Conservation (phyloP, 2,329 filamentous ascomycete genomes). For the Aspergillus sp. region DNA sequence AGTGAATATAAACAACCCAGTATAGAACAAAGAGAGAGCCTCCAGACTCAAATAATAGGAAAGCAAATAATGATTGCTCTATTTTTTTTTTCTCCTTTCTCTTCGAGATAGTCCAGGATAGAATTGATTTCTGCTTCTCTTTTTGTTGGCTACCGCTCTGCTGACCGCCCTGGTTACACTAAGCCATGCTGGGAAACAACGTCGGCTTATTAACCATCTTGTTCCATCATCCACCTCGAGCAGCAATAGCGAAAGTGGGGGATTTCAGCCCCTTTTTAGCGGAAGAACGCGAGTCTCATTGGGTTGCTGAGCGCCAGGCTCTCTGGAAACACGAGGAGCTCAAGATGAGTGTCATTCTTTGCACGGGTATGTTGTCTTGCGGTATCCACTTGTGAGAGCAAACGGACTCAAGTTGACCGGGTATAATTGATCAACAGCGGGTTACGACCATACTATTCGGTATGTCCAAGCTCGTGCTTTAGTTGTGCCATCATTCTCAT, state of each 20-base stretch:
- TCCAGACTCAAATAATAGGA: neutral
- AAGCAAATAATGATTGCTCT: neutral
- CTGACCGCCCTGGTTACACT: constrained; percentile 34
- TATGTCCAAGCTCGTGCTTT: constrained; percentile 30
- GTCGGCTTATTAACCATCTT: neutral
- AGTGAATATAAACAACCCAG: too few relatives aligned
- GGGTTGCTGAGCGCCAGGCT: neutral
- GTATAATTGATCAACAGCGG: constrained; percentile 42
- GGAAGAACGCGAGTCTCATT: neutral
- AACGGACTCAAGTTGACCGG: constrained; percentile 2
- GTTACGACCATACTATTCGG: constrained; percentile 71
- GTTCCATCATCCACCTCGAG: constrained; percentile 1
- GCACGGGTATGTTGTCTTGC: constrained; percentile 48
- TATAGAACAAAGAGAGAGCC: too few relatives aligned
- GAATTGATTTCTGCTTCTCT: neutral
- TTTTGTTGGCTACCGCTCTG: constrained; percentile 59
- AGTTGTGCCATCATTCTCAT: neutral
- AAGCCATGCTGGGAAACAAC: neutral
- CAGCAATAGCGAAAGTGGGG: neutral
- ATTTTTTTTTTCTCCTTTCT: too few relatives aligned
- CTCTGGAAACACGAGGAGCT: neutral
- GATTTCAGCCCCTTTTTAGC: neutral
- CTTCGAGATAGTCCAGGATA: neutral
- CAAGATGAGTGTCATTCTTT: constrained; percentile 60
- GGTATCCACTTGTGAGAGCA: constrained; percentile 11